Conservation (phyloP, 164 flowering plant genomes). For the Vitis vinifera region DNA sequence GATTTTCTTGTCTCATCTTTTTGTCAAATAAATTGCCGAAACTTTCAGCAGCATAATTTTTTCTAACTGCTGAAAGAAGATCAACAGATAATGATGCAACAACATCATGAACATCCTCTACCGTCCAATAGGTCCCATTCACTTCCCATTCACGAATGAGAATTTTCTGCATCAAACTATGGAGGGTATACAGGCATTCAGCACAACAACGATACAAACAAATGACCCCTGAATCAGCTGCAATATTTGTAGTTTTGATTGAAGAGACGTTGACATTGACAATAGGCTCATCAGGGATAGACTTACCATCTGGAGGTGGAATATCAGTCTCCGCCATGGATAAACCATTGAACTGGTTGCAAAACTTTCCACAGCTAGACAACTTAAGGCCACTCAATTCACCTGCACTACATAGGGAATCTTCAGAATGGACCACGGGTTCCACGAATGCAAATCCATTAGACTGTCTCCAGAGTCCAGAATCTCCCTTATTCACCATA, state of each 20-base stretch:
- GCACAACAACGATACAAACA: conserved; percentile 71
- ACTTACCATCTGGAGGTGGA: conserved; percentile 13
- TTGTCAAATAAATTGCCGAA: conserved; percentile 10
- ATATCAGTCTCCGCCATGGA: conserved; percentile 9
- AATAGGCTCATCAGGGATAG: conserved; percentile 11
- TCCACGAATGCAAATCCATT: conserved; percentile 33
- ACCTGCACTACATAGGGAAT: conserved; percentile 12
- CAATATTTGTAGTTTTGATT: conserved; percentile 8
- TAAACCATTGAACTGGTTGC: conserved; percentile 22
- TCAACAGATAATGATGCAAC: conserved; percentile 66
- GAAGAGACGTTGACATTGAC: conserved; percentile 14
- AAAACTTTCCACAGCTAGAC: conserved; percentile 14
- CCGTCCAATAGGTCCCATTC: conserved; percentile 35
- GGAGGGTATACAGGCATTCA: conserved; percentile 49
- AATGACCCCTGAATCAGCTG: conserved; percentile 22
- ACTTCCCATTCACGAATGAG: conserved; percentile 40
- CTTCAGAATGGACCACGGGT: conserved; percentile 14
- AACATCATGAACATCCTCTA: conserved; percentile 74
- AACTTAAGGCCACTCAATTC: conserved; percentile 15
- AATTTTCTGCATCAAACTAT: conserved; percentile 42
- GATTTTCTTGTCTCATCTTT: conserved; percentile 9
- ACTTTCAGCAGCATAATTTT: conserved; percentile 26
- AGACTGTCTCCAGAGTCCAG: conserved; percentile 27
- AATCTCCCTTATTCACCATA: conserved; percentile 15
- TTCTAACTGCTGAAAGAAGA: conserved; percentile 53